Evolutionary conservation across 73 alveolate genomes (phyloP), one percentile per base, ranked within the genome.

Genomic region (Tetrahymena elliotti): DNA sequence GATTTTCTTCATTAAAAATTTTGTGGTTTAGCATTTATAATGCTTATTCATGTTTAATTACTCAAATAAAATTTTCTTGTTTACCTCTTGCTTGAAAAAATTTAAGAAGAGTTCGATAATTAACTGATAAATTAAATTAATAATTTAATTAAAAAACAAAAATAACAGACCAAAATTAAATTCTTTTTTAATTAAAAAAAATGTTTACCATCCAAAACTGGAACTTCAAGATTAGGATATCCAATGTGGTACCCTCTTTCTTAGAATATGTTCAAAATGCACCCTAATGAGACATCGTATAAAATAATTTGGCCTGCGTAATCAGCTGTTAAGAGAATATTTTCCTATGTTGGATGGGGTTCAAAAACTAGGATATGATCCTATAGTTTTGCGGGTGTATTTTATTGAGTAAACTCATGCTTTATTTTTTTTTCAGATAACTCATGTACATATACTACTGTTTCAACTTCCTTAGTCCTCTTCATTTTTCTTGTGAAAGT

Each of bases 211-310:
- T 94, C 96, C 84, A 84, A 41, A 4, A 94, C 54, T 4, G 96
- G 96, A 33, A 94, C 96, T 68, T 94, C 96, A n/a, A 94, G 93
- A 53, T 94, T 94, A 27, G 96, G 96, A 27, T 84, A 88, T 52
- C 93, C 93, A 53, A 94, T 39, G 54, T 94, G 96, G 53, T 94
- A 94, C 15, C 96, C 96, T 88, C 96, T 41, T 92, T 94, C 96
- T 52, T 94, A 94, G 53, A 94, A 94, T 16, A 94, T 93, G n/a
- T 94, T 94, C 40, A 94, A 35, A 20, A 93, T 93, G n/a, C 83
- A 15, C 18, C 95, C 95, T 41, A 52, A 53, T 37, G 40, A 12
- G 20, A 94, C 53, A 94, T 94, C 93, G 88, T 94, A 94, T 20
- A 94, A 20, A 13, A 94, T 47, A 2, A 94, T 94, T 39, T 84